These are phyloP conservation scores for Hygrophorus russula DNA, from an alignment of 768 basidiomycete genomes.

Conservation along the genomic window DNA sequence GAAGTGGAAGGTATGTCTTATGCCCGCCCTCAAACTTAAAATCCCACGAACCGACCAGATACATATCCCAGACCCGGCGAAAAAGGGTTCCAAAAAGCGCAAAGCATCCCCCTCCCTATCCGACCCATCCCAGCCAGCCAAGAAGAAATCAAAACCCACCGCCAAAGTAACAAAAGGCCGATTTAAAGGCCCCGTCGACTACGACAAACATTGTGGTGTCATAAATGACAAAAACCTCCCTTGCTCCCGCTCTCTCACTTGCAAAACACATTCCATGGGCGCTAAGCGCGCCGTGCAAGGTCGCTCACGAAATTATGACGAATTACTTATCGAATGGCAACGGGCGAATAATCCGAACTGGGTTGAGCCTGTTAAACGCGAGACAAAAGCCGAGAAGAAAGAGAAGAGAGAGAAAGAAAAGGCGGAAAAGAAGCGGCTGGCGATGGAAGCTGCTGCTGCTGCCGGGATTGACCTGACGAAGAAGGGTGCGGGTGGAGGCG, in stretches of 20 bases:
- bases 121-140: conserved; percentile 53
- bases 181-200: conserved; percentile 77
- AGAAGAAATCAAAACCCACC: conserved; percentile 65
- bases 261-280: conserved; percentile 97
- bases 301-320: conserved; percentile 76
- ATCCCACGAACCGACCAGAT: background rate
- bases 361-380: conserved; percentile 78
- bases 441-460: conserved; percentile 58
- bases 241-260: conserved; percentile 91
- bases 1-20: conserved; percentile 32
- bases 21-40: background rate
- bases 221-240: conserved; percentile 92
- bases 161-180: conserved; percentile 72
- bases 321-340: conserved; percentile 86
- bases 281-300: conserved; percentile 88
- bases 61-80: conserved; percentile 19
- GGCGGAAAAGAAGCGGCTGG: conserved; percentile 69
- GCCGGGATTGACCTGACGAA: conserved; percentile 29
- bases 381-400: conserved; percentile 82
- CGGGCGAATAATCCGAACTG: conserved; percentile 80
- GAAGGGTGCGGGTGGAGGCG: conserved; percentile 31
- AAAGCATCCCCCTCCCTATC: conserved; percentile 65
- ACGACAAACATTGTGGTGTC: conserved; percentile 90
- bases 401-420: conserved; percentile 75
- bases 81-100: conserved; percentile 63